Conservation (phyloP, 2,329 filamentous ascomycete genomes). For the Sporothrix curviconia region DNA sequence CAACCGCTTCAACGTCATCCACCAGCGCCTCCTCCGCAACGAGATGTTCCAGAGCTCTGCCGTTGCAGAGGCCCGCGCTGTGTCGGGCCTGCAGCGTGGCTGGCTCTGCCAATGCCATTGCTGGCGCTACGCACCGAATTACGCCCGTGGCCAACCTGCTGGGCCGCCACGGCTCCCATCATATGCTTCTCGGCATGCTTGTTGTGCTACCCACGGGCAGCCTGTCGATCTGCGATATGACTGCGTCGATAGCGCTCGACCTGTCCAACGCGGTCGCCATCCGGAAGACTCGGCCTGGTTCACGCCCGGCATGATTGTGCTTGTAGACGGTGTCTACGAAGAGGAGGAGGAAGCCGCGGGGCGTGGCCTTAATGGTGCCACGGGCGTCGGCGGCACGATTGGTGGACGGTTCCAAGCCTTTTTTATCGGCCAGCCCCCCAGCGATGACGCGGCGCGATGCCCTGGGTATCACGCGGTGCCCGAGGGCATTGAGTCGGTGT, state of each 20-base stretch:
- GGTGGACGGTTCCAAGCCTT: constrained; percentile 89
- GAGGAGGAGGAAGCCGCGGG: constrained; percentile 73
- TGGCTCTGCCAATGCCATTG: no score
- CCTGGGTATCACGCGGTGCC: constrained; percentile 61
- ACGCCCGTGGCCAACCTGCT: constrained; percentile 73
- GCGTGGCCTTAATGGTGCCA: constrained; percentile 65
- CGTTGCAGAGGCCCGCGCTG: constrained; percentile 54
- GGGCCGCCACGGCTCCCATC: constrained; percentile 74
- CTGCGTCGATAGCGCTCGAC: constrained; percentile 81
- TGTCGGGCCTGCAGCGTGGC: constrained; percentile 48
- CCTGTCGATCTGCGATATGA: constrained; percentile 77
- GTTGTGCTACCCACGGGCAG: constrained; percentile 73
- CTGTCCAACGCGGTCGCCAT: constrained; percentile 73
- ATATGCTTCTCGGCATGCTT: constrained; percentile 81
- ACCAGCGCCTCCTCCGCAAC: constrained; percentile 86
- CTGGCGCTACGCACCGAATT: constrained; percentile 61
- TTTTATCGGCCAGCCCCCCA: constrained; percentile 85
- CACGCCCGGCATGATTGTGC: constrained; percentile 88
- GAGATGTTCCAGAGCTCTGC: constrained; percentile 84
- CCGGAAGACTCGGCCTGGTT: constrained; percentile 88
- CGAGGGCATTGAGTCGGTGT: no score
- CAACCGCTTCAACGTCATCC: constrained; percentile 84
- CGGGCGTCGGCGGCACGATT: constrained; percentile 81
- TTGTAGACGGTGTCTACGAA: constrained; percentile 93
- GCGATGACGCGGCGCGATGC: constrained; percentile 76